These are phyloP conservation scores for Penicillium daleae DNA, from an alignment of 495 filamentous ascomycete genomes.

Conservation along the genomic window DNA sequence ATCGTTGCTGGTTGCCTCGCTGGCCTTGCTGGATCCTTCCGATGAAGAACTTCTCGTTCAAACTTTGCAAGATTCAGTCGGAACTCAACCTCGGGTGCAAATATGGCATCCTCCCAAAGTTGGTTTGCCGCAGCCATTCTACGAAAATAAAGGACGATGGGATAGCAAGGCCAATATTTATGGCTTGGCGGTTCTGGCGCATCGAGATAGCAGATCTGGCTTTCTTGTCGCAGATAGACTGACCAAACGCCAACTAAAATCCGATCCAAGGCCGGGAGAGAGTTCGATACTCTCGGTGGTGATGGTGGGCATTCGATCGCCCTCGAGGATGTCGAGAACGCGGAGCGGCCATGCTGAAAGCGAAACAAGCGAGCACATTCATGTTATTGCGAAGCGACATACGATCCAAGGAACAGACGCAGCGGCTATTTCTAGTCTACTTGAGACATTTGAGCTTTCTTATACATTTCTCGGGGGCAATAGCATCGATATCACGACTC, in stretches of 20 bases:
- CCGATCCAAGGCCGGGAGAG: conserved; percentile 7
- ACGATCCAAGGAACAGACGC: not conserved
- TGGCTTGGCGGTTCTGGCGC: conserved; percentile 11
- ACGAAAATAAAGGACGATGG: not conserved
- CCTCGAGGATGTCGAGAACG: not conserved
- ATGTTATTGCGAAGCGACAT: conserved; percentile 13
- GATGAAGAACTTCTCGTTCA: not conserved
- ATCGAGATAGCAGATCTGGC: conserved; percentile 6
- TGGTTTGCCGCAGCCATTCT: not conserved
- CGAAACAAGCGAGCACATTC: not conserved
- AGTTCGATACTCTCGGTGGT: conserved; percentile 1
- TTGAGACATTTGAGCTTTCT: not conserved
- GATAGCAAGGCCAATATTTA: conserved; percentile 20
- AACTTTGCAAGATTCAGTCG: not conserved
- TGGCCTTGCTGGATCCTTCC: not conserved
- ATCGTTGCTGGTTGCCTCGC: conserved; percentile 2
- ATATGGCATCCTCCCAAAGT: conserved; percentile 3
- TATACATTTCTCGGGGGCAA: not conserved
- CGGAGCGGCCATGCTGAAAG: not conserved
- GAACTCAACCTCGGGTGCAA: not conserved
- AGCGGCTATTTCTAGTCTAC: not conserved
- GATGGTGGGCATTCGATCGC: conserved; percentile 1
- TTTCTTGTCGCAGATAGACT: conserved; percentile 15
- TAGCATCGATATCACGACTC: conserved; percentile 8
- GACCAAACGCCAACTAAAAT: conserved; percentile 14